Base-by-base conservation (phyloP, 192 early-diverging fungal species). In the Coemansia sp. region DNA sequence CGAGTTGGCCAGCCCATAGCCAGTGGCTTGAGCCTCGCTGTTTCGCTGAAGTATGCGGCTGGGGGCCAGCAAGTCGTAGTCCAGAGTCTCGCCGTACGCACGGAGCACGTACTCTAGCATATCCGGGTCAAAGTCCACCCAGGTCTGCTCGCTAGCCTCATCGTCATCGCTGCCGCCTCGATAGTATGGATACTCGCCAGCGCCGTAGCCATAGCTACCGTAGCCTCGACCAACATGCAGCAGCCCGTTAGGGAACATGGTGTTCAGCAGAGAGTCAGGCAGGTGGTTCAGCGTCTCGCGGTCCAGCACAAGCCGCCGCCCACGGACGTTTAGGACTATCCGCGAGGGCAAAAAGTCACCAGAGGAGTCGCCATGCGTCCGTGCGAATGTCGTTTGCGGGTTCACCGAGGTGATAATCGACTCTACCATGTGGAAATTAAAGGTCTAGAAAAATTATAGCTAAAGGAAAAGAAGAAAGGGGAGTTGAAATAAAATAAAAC, bases 61-160 rank as follows among this genome's bases (percentile, higher is more conserved):
- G 29, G 40, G 37, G 20, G 68, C 68, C 15, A 75, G 64, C 56
- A 76, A 53, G 62, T 76, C 69, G 1, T 61, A 58, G 40, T 65
- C 78, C 39, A 79, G 68, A 12, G 69, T 50, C 22, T 62, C 60
- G 49, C 74, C 67, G 44, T 84, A 84, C 32, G 75, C 68, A 18
- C 64, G 74, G 38, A 84, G 68, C 56, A 85, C 75, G 67, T 85
- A 82, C 39, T 73, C 75, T 12, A 85, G 70, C 75, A 82, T 81
- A 53, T 77, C 76, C 1, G 78, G 74, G 67, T 82, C 72, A 73
- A 85, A 85, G 72, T 85, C 84, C 11, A 85, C 84, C 81, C 81
- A 83, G 3, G 76, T 72, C 27, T 62, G 74, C 63, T 78, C 81
- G 29, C 32, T 32, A 41, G 61, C 58, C 2, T 61, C 76, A 50